phyloP scores from a whole-genome alignment of 495 filamentous ascomycete species.

The Penicillium bovifimosum region DNA sequence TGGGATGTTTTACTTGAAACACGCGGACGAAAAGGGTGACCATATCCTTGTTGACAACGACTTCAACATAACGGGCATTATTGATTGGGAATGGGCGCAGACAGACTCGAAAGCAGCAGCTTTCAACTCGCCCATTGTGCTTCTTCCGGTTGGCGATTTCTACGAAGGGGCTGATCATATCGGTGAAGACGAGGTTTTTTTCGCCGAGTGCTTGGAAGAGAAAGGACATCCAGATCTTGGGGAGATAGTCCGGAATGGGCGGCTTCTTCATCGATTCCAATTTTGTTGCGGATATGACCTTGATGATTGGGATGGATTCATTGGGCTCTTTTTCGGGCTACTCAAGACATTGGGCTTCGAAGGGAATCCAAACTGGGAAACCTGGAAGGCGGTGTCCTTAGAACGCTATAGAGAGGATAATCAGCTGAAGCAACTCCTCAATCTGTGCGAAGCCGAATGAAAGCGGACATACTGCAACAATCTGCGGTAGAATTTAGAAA shows the following conservation, averaged over 20 bases:
- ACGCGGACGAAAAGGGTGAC: too few species aligned
- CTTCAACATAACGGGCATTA: too few species aligned
- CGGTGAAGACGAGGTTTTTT: constrained; percentile 28
- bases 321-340: constrained; percentile 36
- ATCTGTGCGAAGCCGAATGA: too few species aligned
- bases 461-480: too few species aligned
- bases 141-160: constrained; percentile 39
- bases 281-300: constrained; percentile 37
- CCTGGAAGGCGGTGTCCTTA: constrained; percentile 29
- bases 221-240: constrained; percentile 29
- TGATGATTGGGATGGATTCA: constrained; percentile 19
- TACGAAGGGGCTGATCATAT: constrained; percentile 33
- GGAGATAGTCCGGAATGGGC: constrained; percentile 27
- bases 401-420: not conserved
- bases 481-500: too few species aligned
- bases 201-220: constrained; percentile 27
- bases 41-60: too few species aligned
- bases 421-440: too few species aligned
- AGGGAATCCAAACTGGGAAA: constrained; percentile 26
- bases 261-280: constrained; percentile 30
- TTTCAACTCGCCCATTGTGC: constrained; percentile 38
- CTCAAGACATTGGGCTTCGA: constrained; percentile 25
- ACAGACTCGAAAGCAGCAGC: constrained; percentile 30
- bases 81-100: constrained; percentile 31
- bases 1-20: too few species aligned